Evolutionary conservation across 306 rosid species (phyloP).

Genomic region (Fagus crenata): DNA sequence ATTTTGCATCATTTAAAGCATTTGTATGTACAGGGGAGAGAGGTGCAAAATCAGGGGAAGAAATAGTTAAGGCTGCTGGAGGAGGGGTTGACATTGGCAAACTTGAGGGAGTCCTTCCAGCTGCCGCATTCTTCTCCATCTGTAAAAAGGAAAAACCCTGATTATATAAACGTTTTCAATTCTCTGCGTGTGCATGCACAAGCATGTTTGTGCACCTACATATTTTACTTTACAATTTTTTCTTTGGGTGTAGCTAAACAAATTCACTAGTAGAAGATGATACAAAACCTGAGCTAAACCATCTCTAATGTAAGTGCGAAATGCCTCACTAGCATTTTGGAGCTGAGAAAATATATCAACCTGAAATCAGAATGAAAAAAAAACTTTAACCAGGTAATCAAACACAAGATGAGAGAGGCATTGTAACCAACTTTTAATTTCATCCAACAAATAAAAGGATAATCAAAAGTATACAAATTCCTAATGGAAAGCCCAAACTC

Average conservation of each 20-base stretch:
- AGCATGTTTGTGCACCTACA: neutral
- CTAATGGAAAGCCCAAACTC: conserved; percentile 8
- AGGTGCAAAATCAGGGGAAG: conserved; percentile 90
- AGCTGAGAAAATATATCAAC: conserved; percentile 98
- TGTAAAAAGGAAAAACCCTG: conserved; percentile 34
- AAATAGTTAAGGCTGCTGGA: conserved; percentile 63
- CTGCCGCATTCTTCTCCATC: conserved; percentile 99
- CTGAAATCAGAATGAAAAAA: conserved; percentile 44
- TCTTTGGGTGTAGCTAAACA: conserved; percentile 9
- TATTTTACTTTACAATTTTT: neutral
- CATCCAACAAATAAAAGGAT: neutral
- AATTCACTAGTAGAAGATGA: conserved; percentile 4
- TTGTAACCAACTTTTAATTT: neutral
- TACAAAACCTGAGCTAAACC: conserved; percentile 86
- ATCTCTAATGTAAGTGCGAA: conserved; percentile 94
- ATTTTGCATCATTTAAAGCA: conserved; percentile 65
- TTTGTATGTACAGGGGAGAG: conserved; percentile 86
- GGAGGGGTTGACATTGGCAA: conserved; percentile 96
- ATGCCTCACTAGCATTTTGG: conserved; percentile 98
- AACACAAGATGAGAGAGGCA: neutral
- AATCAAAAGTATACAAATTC: neutral
- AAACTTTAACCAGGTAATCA: conserved; percentile 24
- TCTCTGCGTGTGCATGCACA: neutral
- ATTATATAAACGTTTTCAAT: neutral
- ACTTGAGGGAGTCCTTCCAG: conserved; percentile 96